Evolutionary conservation across 306 rosid species (phyloP).

Genomic region (Canavalia ensiformis): DNA sequence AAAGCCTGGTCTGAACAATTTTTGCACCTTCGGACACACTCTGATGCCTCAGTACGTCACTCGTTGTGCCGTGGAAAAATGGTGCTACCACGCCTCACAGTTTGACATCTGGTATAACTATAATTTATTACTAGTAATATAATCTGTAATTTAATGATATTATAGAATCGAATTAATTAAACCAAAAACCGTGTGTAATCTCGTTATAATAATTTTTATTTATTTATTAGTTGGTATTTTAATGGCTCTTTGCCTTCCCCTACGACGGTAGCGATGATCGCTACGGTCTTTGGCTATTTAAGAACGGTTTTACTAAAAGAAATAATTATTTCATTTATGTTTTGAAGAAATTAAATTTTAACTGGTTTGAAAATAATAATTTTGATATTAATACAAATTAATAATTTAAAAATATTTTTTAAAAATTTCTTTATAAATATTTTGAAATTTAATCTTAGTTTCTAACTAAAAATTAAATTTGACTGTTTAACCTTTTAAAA

Average conservation of each 20-base stretch:
- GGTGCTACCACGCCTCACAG: background rate
- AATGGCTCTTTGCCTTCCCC: slow-evolving; percentile 2
- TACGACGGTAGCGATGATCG: slow-evolving; percentile 1
- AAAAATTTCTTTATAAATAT: too few relatives aligned
- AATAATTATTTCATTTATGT: too few relatives aligned
- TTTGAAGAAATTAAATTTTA: too few relatives aligned
- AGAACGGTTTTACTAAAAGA: too few relatives aligned
- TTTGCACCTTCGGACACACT: background rate
- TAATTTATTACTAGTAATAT: too few relatives aligned
- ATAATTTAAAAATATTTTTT: too few relatives aligned
- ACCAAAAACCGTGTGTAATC: background rate
- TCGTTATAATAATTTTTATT: background rate
- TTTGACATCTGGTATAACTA: slow-evolving; percentile 18
- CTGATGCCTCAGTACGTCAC: background rate
- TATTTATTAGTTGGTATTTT: slow-evolving; percentile 1
- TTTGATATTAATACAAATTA: too few relatives aligned
- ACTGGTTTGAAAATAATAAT: too few relatives aligned
- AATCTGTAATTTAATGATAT: background rate
- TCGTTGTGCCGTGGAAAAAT: slow-evolving; percentile 1
- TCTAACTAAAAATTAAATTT: too few relatives aligned
- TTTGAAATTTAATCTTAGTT: too few relatives aligned
- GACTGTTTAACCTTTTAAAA: too few relatives aligned
- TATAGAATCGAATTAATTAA: background rate
- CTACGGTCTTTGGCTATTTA: background rate
- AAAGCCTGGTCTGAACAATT: slow-evolving; percentile 40